phyloP scores from a whole-genome alignment of 352 stramenopile species.

The Pythium graminicola region DNA sequence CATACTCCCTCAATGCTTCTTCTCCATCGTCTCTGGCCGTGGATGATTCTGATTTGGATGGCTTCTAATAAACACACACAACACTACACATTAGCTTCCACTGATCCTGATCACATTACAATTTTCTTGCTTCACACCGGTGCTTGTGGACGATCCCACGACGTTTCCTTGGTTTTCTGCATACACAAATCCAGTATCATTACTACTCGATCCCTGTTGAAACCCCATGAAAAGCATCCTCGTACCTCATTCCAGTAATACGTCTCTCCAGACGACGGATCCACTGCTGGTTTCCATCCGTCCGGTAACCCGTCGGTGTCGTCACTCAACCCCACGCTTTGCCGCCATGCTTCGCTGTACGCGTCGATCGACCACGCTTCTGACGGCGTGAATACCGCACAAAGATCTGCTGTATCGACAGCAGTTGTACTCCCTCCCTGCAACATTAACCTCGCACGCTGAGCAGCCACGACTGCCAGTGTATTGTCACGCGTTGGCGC shows the following conservation, averaged over 20 bases:
- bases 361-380: not conserved
- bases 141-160: constrained; percentile 58
- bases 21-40: not conserved
- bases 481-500: constrained; percentile 60
- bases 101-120: too few relatives aligned
- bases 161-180: constrained; percentile 68
- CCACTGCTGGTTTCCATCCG: constrained; percentile 51
- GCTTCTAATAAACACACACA: not conserved
- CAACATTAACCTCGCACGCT: constrained; percentile 39
- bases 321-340: not conserved
- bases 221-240: not conserved
- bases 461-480: constrained; percentile 48
- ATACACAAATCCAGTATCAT: not conserved
- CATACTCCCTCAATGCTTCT: constrained; percentile 20
- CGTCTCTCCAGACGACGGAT: constrained; percentile 40
- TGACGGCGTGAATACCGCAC: not conserved
- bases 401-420: not conserved
- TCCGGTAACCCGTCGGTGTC: constrained; percentile 17
- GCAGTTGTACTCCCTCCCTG: constrained; percentile 8
- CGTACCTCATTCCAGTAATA: constrained; percentile 83
- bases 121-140: too few relatives aligned
- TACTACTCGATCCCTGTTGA: too few relatives aligned
- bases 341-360: not conserved
- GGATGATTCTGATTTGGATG: not conserved
- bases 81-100: not conserved